These are phyloP conservation scores for Neonectria ditissima DNA, from an alignment of 2,329 filamentous ascomycete genomes.

Conservation along the genomic window DNA sequence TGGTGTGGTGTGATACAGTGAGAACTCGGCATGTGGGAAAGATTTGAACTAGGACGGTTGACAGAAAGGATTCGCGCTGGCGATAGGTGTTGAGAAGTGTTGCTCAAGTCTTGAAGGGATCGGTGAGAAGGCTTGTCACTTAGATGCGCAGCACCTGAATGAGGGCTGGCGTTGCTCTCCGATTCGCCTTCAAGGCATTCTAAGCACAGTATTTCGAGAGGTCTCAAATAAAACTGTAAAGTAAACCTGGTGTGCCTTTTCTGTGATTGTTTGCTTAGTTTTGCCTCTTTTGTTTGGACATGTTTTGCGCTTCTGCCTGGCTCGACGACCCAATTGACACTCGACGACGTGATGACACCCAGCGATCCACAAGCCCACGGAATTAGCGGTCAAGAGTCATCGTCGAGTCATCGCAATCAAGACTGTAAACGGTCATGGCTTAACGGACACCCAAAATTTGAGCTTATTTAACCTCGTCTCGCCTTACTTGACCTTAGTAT, in stretches of 20 bases:
- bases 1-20: background rate
- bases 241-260: background rate
- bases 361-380: background rate
- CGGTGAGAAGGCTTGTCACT: background rate
- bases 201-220: background rate
- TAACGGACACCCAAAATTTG: background rate
- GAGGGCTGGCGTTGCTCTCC: too few relatives aligned
- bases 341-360: background rate
- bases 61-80: too few relatives aligned
- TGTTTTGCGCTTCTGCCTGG: constrained; percentile 9
- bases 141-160: too few relatives aligned
- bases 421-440: background rate
- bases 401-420: too few relatives aligned
- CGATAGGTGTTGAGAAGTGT: too few relatives aligned
- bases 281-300: too few relatives aligned
- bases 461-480: background rate
- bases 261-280: background rate
- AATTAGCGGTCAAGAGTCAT: background rate
- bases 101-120: too few relatives aligned
- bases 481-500: background rate
- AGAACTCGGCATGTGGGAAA: background rate
- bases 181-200: too few relatives aligned
- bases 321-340: constrained; percentile 9
- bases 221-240: background rate
- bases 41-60: too few relatives aligned